These are phyloP conservation scores for Fusarium sp. DNA, from an alignment of 2,329 filamentous ascomycete genomes.

Conservation along the genomic window DNA sequence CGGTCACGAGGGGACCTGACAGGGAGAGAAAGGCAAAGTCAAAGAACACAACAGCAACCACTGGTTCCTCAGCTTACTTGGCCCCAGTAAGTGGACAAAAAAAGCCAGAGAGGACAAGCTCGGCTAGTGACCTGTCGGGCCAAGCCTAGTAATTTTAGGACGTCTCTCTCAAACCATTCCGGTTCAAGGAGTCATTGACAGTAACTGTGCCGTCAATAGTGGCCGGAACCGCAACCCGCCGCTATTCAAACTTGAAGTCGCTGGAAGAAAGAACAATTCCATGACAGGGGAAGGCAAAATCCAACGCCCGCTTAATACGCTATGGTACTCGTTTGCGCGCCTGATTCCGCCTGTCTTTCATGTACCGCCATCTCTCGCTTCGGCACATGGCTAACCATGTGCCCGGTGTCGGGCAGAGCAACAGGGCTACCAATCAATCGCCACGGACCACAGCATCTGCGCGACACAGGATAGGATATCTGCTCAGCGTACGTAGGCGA, in stretches of 20 bases:
- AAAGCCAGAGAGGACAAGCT: conserved; percentile 12
- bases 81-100: conserved; percentile 19
- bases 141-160: conserved; percentile 24
- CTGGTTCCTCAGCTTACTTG: conserved; percentile 15
- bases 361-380: conserved; percentile 29
- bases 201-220: conserved; percentile 9
- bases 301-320: conserved; percentile 26
- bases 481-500: conserved; percentile 3
- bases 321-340: conserved; percentile 17
- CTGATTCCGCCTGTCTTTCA: conserved; percentile 3
- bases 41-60: conserved; percentile 17
- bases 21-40: conserved; percentile 16
- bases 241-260: conserved; percentile 23
- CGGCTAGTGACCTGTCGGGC: conserved; percentile 26
- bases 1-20: conserved; percentile 23
- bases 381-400: conserved; percentile 43
- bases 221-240: conserved; percentile 23
- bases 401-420: conserved; percentile 30
- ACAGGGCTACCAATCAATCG: conserved; percentile 38
- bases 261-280: conserved; percentile 48
- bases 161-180: conserved; percentile 8
- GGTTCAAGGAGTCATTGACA: conserved; percentile 32
- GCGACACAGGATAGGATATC: background rate
- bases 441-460: conserved; percentile 11
- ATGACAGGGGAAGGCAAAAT: conserved; percentile 36